A percentile compares a stretch with the other conserved stretches of the same genome.
phyloP scores from a whole-genome alignment of 1,284 basidiomycete genomes.

The Xerocomus nothofagi region DNA sequence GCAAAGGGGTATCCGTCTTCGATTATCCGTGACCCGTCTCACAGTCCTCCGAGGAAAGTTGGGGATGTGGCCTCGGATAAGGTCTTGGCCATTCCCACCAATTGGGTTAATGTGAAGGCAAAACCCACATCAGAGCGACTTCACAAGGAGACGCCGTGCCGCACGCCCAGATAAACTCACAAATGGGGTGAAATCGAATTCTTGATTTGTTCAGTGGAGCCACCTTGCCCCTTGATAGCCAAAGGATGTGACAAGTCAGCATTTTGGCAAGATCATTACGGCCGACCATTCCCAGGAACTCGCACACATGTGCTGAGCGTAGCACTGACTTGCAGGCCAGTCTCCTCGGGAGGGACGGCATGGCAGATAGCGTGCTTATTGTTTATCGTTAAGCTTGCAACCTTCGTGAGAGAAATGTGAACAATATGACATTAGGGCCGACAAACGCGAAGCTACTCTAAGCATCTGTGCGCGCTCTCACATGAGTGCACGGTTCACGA shows the following conservation, averaged over 20 bases:
- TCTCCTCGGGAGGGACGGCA: not conserved
- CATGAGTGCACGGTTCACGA: conserved; percentile 11
- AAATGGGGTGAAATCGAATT: not conserved
- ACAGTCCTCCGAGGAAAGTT: not conserved
- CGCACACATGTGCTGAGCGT: not conserved
- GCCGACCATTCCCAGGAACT: not conserved
- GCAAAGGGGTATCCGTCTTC: not conserved
- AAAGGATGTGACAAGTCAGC: not conserved
- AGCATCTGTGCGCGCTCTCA: conserved; percentile 16
- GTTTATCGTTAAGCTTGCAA: not conserved
- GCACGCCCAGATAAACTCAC: not conserved
- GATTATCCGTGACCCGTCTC: not conserved
- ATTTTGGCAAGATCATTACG: not conserved
- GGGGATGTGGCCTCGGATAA: conserved; percentile 1
- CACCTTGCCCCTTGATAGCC: not conserved
- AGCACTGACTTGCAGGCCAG: not conserved
- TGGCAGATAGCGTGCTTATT: not conserved
- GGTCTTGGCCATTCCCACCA: conserved; percentile 2
- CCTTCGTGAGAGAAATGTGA: not conserved
- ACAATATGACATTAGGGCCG: conserved; percentile 18
- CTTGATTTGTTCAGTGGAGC: not conserved
- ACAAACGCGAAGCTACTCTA: conserved; percentile 18
- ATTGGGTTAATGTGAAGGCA: conserved; percentile 16
- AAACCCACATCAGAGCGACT: conserved; percentile 33
- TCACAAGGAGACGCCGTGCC: not conserved